phyloP scores from a whole-genome alignment of 805 yeast species.

The Saccharomycopsis capsularis region DNA sequence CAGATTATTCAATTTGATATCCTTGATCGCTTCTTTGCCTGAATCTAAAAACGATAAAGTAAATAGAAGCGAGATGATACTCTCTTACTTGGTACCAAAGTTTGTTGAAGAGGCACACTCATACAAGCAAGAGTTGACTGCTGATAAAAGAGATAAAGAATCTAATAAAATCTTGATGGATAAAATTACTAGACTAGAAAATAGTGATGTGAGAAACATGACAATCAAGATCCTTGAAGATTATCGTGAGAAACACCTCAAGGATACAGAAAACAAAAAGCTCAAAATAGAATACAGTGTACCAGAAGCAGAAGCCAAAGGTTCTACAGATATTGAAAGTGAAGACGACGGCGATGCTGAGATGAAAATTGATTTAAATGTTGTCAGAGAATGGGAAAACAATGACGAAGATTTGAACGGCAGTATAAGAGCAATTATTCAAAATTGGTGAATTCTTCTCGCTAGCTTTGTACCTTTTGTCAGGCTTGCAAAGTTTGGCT shows the following conservation, averaged over 20 bases:
- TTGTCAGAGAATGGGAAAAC: slow-evolving; percentile 1
- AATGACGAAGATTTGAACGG: not conserved
- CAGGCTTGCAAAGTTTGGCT: too few relatives aligned
- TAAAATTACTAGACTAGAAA: not conserved
- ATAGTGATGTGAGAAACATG: not conserved
- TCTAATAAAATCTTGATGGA: not conserved
- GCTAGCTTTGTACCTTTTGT: too few relatives aligned
- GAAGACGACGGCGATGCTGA: not conserved
- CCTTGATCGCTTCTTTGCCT: not conserved
- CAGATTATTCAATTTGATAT: not conserved
- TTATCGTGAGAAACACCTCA: not conserved
- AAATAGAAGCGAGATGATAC: not conserved
- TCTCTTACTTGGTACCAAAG: slow-evolving; percentile 1
- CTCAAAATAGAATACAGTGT: not conserved
- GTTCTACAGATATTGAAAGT: not conserved
- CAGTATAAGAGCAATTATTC: too few relatives aligned
- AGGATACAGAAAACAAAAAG: not conserved
- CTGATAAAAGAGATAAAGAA: not conserved
- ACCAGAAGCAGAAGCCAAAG: not conserved
- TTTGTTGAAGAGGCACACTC: not conserved
- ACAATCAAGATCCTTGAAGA: slow-evolving; percentile 5
- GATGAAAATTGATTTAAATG: not conserved
- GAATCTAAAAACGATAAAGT: not conserved
- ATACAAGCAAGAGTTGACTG: not conserved
- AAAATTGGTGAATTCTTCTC: too few relatives aligned